Evolutionary conservation across 192 early-diverging fungal species (phyloP).

Genomic region (Gorgonomyces haynaldii): DNA sequence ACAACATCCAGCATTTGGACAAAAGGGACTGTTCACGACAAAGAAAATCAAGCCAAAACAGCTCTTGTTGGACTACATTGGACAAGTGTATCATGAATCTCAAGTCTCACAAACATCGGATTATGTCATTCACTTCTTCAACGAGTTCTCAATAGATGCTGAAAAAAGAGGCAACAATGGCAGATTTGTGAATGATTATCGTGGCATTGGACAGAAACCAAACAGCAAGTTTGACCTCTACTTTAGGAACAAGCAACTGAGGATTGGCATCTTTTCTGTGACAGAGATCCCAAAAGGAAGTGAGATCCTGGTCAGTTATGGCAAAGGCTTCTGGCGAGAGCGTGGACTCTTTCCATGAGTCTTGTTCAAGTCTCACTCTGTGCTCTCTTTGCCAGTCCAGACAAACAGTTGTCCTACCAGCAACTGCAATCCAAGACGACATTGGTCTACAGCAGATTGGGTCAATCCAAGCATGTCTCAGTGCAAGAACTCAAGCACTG

Average conservation of each 20-base stretch:
- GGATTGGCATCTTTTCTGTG: slow-evolving; percentile 26
- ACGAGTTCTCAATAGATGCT: slow-evolving; percentile 22
- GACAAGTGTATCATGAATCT: not conserved
- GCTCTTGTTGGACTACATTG: slow-evolving; percentile 3
- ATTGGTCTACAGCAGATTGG: too few species aligned
- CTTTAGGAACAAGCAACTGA: slow-evolving; percentile 9
- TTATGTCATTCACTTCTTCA: slow-evolving; percentile 5
- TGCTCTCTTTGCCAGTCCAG: too few species aligned
- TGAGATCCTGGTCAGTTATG: slow-evolving; percentile 35
- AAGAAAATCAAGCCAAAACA: not conserved
- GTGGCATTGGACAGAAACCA: slow-evolving; percentile 23
- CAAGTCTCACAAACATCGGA: not conserved
- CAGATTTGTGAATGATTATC: slow-evolving; percentile 36
- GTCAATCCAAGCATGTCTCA: too few species aligned
- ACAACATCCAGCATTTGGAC: slow-evolving; percentile 7
- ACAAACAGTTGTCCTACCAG: too few species aligned
- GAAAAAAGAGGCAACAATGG: slow-evolving; percentile 28
- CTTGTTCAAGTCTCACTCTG: too few species aligned
- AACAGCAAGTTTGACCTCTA: slow-evolving; percentile 26
- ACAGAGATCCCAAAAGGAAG: slow-evolving; percentile 17
- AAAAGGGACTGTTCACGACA: slow-evolving; percentile 1
- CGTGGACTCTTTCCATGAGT: too few species aligned
- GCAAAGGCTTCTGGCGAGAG: slow-evolving; percentile 30
- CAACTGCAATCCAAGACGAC: too few species aligned
- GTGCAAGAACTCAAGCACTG: too few species aligned